Base-by-base conservation (phyloP, 257 asterid genomes). In the Craterostigma plantagineum region DNA sequence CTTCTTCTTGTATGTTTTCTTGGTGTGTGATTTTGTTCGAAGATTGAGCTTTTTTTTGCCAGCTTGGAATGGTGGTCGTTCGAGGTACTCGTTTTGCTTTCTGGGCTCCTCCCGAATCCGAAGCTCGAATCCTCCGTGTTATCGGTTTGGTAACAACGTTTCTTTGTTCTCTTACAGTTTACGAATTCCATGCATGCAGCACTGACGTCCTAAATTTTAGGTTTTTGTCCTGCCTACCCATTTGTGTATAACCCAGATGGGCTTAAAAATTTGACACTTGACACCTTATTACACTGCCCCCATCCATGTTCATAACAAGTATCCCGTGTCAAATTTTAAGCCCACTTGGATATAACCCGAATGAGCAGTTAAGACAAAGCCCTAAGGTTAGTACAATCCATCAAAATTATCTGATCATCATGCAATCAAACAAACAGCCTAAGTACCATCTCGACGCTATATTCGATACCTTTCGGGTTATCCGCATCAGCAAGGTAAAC, bases 61-160 rank as follows among this genome's bases (percentile, higher is more conserved):
- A 85, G 96, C 46, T 74, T 80, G 4, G 78, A 77, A 43, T 77
- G 86, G 92, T 85, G 92, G 96, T 77, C 94, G 17, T 85, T 61
- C 63, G 94, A 85, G 73, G 66, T 81, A 34, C 63, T 85, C 8
- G 55, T 81, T 51, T 75, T 81, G 68, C 76, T 81, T 14, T 77
- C 94, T 0, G 94, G 96, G 42, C 60, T 80, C 30, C 58, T 81
- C 27, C 91, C 92, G 14, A 81, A 86, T 56, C 96, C 96, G 1
- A 77, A 75, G 71, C 94, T 86, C 48, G 96, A 85, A 62, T 57
- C 94, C 59, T 85, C 96, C 1, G 94, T 80, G 46, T 55, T 85
- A 3, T 77, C 94, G 5, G 77, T 81, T 10, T 81, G 96, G 94
- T 81, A 72, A 11, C 2, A n/a, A n/a, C n/a, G n/a, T n/a, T n/a